Percentiles rank a stretch among this genome's conserved stretches.
Evolutionary conservation across 805 yeast genomes (phyloP).

Genomic region (Pichia pseudocactophila): DNA sequence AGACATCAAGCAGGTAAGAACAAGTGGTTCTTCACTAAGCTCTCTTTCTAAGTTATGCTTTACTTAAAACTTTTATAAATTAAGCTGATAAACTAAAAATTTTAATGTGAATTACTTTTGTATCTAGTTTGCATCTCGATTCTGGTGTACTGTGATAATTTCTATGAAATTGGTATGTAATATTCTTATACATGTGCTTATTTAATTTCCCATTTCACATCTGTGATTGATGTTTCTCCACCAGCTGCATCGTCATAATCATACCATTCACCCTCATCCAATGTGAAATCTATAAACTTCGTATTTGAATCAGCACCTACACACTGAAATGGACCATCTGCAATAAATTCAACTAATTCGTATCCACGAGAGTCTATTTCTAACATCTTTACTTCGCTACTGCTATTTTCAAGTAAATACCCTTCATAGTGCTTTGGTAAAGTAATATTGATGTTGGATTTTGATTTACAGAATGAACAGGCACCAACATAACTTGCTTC

Average conservation of each 20-base stretch:
- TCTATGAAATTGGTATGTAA: too few relatives aligned
- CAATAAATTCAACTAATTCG: slow-evolving; percentile 58
- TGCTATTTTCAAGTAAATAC: slow-evolving; percentile 33
- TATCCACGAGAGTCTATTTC: slow-evolving; percentile 83
- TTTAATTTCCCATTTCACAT: slow-evolving; percentile 59
- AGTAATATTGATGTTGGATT: slow-evolving; percentile 17
- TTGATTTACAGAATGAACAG: slow-evolving; percentile 23
- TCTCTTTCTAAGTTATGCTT: slow-evolving; percentile 27
- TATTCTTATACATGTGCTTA: too few relatives aligned
- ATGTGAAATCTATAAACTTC: slow-evolving; percentile 36
- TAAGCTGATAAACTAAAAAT: slow-evolving; percentile 8
- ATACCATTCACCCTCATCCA: slow-evolving; percentile 82
- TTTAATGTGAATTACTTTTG: slow-evolving; percentile 9
- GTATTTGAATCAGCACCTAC: slow-evolving; percentile 35
- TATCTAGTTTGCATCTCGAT: not conserved
- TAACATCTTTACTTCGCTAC: slow-evolving; percentile 40
- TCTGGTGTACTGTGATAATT: too few relatives aligned
- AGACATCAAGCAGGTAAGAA: slow-evolving; percentile 99
- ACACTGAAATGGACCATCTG: slow-evolving; percentile 53
- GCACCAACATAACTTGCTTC: slow-evolving; percentile 73
- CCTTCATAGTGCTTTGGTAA: slow-evolving; percentile 20
- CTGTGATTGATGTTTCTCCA: slow-evolving; percentile 73
- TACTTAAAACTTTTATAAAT: slow-evolving; percentile 1
- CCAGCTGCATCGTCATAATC: slow-evolving; percentile 86
- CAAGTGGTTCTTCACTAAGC: slow-evolving; percentile 99